Evolutionary conservation across 345 rosid species (phyloP), one percentile per base, ranked within the genome.

Genomic region (Eucalyptus regnans): DNA sequence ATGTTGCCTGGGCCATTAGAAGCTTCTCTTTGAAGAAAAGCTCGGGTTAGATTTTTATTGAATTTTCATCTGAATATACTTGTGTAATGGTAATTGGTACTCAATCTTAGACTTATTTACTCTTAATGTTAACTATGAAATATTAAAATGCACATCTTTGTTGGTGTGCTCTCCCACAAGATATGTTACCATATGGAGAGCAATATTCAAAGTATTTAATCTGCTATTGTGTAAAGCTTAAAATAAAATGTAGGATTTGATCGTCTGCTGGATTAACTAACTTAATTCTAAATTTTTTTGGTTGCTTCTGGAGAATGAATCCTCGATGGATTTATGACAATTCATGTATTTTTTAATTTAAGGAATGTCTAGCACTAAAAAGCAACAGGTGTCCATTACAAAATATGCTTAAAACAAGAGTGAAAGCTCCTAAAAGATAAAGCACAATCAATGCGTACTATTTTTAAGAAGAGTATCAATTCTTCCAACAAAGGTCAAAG

Each of bases 1-100:
- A 95, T 91, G 95, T 95, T 84, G 94, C 98, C 10, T 97, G 98
- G 98, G 99, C 98, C 92, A 95, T 96, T 71, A 81, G 97, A 89
- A 92, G 96, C 94, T 93, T 97, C 62, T 89, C 96, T 90, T 89
- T 92, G 95, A 96, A 95, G 94, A 94, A 91, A 92, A 88, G 90
- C 92, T 93, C 96, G 91, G 99, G 99, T 97, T 76, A 86, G 90
- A 87, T 85, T 90, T 90, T 71, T 48, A 49, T 66, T 88, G 88
- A 25, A 7, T 44, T 66, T 68, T 87, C 50, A 5, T 14, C 87
- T 46, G 46, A 80, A 46, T 87, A 1, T 44, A 50, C 5, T 87
- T 14, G 8, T 64, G 41, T 27, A 58, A 33, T 49, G 64, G 41
- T 64, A 48, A 54, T 44, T 41, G 80, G 50, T 64, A 43, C 31